phyloP scores from a whole-genome alignment of 805 yeast species.

The Saccharomycopsis sp. region DNA sequence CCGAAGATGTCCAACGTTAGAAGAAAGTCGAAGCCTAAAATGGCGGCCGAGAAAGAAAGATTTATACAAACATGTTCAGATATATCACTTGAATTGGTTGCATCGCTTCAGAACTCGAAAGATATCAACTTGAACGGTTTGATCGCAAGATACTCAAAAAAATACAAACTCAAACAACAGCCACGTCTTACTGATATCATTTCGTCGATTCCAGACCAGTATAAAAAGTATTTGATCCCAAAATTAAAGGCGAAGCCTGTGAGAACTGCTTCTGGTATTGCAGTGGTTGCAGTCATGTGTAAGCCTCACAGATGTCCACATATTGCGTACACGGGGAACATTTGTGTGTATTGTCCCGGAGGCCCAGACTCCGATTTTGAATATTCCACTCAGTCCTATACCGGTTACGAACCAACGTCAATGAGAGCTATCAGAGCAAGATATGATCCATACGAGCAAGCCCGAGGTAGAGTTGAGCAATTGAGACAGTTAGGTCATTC shows the following conservation, averaged over 20 bases:
- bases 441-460: conserved; percentile 97
- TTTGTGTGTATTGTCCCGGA: conserved; percentile 98
- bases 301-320: conserved; percentile 99
- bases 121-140: conserved; percentile 88
- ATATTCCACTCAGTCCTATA: conserved; percentile 94
- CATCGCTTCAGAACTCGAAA: conserved; percentile 62
- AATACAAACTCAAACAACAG: conserved; percentile 84
- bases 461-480: conserved; percentile 95
- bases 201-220: conserved; percentile 91
- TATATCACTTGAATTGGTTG: conserved; percentile 77
- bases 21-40: conserved; percentile 31
- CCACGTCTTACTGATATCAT: conserved; percentile 95
- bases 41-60: conserved; percentile 88
- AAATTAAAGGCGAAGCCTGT: conserved; percentile 98
- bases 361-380: conserved; percentile 99
- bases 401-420: conserved; percentile 98
- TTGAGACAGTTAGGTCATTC: conserved; percentile 91
- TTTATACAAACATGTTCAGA: conserved; percentile 91
- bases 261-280: conserved; percentile 96
- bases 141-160: conserved; percentile 77
- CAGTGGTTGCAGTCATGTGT: conserved; percentile 99
- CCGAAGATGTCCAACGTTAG: neutral
- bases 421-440: conserved; percentile 99
- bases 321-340: conserved; percentile 97
- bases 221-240: conserved; percentile 84